These are phyloP conservation scores for Lonicera japonica DNA, from an alignment of 129 eudicot genomes.

Conservation along the genomic window DNA sequence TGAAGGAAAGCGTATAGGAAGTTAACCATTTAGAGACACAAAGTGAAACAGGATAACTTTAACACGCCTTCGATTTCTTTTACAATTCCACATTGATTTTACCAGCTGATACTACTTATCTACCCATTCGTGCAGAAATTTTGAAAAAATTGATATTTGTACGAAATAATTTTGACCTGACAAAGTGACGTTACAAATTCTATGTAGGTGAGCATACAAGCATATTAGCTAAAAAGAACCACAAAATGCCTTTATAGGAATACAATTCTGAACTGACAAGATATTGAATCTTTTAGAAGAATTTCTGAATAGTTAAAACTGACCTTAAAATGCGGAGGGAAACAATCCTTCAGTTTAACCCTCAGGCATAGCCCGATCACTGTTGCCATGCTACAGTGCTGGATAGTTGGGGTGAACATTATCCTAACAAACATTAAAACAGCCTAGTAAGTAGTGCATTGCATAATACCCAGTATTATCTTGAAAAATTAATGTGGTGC, in stretches of 20 bases:
- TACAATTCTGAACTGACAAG: no score
- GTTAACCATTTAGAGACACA: not conserved
- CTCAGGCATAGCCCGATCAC: constrained; percentile 85
- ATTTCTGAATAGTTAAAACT: not conserved
- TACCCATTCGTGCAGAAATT: no score
- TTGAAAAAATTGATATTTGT: no score
- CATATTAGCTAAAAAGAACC: no score
- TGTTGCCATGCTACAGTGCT: constrained; percentile 94
- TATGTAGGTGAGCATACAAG: no score
- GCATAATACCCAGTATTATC: constrained; percentile 1
- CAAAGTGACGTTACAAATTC: no score
- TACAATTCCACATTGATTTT: not conserved
- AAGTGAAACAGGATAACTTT: not conserved
- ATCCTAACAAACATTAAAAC: constrained; percentile 39
- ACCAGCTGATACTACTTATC: not conserved
- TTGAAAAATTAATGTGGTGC: not conserved
- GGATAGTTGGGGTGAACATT: constrained; percentile 87
- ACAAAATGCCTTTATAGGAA: no score
- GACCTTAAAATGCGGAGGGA: constrained; percentile 85
- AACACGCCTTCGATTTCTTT: not conserved
- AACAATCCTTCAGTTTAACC: constrained; percentile 65
- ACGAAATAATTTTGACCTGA: no score
- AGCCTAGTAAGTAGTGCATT: not conserved
- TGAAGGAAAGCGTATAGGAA: not conserved
- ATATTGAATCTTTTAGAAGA: no score